Conservation (phyloP, 1,284 basidiomycete species). For the Irpex sp. region DNA sequence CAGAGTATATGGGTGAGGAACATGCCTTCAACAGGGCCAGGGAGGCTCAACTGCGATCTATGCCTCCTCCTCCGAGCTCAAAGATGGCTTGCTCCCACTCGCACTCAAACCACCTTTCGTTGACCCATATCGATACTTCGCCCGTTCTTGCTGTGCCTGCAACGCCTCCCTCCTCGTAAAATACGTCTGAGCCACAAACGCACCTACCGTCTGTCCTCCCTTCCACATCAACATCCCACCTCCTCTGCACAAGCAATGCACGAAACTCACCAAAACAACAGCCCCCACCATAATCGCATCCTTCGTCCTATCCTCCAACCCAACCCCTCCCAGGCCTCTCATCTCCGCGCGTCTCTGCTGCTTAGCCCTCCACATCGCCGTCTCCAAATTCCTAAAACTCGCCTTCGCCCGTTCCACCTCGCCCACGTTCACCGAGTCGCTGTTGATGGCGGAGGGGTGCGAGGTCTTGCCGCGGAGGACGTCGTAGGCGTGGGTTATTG, state of each 20-base stretch:
- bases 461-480: conserved; percentile 35
- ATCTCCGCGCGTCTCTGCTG: conserved; percentile 34
- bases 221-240: no score
- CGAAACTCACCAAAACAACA: conserved; percentile 44
- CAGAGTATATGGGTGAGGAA: no score
- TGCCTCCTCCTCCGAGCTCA: not conserved
- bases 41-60: no score
- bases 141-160: not conserved
- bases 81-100: not conserved
- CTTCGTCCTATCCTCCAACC: conserved; percentile 46
- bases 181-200: conserved; percentile 24
- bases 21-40: no score
- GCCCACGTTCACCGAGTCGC: conserved; percentile 13
- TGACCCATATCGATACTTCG: not conserved
- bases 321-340: conserved; percentile 16
- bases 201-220: conserved; percentile 21
- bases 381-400: conserved; percentile 24
- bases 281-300: conserved; percentile 46
- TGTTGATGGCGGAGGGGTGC: conserved; percentile 7
- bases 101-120: not conserved
- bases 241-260: no score
- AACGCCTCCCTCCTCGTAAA: conserved; percentile 17
- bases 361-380: conserved; percentile 35
- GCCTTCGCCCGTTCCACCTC: conserved; percentile 30
- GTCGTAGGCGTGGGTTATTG: conserved; percentile 58